phyloP scores from a whole-genome alignment of 139 green algal genomes.

The Micractinium conductrix region DNA sequence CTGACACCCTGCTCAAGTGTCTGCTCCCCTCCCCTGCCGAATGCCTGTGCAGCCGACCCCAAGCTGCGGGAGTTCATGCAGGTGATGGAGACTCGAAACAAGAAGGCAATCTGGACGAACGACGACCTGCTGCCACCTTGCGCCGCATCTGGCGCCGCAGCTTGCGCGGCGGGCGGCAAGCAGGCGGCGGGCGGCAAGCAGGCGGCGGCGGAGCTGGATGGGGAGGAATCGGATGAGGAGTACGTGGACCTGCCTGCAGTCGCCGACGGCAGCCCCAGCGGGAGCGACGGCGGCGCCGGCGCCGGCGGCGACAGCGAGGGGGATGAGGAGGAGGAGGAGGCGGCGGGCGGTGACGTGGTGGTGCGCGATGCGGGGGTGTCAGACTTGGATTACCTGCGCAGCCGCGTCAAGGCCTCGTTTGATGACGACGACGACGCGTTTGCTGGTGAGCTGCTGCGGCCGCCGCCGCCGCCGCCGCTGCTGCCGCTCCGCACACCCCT shows the following conservation, averaged over 20 bases:
- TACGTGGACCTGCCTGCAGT: slow-evolving; percentile 45
- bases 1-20: not conserved
- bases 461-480: too few relatives aligned
- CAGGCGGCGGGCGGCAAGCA: not conserved
- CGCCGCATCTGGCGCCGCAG: slow-evolving; percentile 11
- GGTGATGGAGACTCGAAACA: slow-evolving; percentile 85
- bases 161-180: not conserved
- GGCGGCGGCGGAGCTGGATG: slow-evolving; percentile 17
- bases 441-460: too few relatives aligned
- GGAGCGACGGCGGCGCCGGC: not conserved
- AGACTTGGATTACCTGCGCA: slow-evolving; percentile 89
- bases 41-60: slow-evolving; percentile 61
- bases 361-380: slow-evolving; percentile 67
- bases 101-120: slow-evolving; percentile 88
- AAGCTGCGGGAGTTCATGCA: slow-evolving; percentile 93
- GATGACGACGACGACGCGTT: slow-evolving; percentile 64
- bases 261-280: not conserved
- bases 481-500: too few relatives aligned
- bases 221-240: slow-evolving; percentile 42
- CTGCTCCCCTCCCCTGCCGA: not conserved
- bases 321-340: slow-evolving; percentile 24
- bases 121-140: slow-evolving; percentile 64
- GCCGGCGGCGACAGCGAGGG: slow-evolving; percentile 22
- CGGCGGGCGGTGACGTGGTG: slow-evolving; percentile 38
- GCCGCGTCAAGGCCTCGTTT: slow-evolving; percentile 65